These are phyloP conservation scores for Auriscalpium orientale DNA, from an alignment of 768 basidiomycete genomes.

Conservation along the genomic window DNA sequence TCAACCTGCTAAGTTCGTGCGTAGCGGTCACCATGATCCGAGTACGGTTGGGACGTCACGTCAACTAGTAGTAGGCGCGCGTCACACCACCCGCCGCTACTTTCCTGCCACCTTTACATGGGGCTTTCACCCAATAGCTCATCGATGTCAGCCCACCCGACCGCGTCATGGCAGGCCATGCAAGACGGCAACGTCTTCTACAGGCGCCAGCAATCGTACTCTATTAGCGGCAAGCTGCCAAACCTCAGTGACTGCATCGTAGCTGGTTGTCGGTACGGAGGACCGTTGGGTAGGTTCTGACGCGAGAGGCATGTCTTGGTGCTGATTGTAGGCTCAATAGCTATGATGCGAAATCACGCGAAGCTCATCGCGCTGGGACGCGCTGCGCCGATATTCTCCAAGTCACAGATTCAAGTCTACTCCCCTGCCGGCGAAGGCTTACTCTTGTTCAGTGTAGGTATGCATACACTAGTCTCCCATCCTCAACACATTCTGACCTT, in stretches of 20 bases:
- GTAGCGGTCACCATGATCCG: too few species aligned
- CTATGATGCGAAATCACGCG: constrained; percentile 78
- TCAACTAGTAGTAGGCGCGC: too few species aligned
- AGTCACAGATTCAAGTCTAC: constrained; percentile 81
- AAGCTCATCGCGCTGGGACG: constrained; percentile 71
- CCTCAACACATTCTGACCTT: constrained; percentile 5
- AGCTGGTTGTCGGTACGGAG: constrained; percentile 79
- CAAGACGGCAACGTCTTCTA: constrained; percentile 85
- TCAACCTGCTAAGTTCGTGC: too few species aligned
- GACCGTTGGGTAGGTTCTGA: constrained; percentile 69
- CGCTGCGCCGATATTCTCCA: constrained; percentile 47
- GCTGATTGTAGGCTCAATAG: constrained; percentile 31
- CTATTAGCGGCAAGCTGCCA: constrained; percentile 69
- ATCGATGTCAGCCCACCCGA: constrained; percentile 59
- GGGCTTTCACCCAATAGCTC: neutral
- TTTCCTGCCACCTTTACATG: neutral
- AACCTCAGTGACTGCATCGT: constrained; percentile 74
- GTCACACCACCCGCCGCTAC: too few species aligned
- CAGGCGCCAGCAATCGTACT: constrained; percentile 75
- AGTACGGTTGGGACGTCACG: too few species aligned
- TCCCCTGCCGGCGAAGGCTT: constrained; percentile 77
- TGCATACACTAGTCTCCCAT: constrained; percentile 4
- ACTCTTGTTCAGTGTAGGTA: constrained; percentile 65
- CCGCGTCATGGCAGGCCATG: constrained; percentile 86
- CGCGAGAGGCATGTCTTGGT: neutral